These are phyloP conservation scores for Plasmodium billcollinsi DNA, from an alignment of 169 alveolate genomes.

Conservation along the genomic window DNA sequence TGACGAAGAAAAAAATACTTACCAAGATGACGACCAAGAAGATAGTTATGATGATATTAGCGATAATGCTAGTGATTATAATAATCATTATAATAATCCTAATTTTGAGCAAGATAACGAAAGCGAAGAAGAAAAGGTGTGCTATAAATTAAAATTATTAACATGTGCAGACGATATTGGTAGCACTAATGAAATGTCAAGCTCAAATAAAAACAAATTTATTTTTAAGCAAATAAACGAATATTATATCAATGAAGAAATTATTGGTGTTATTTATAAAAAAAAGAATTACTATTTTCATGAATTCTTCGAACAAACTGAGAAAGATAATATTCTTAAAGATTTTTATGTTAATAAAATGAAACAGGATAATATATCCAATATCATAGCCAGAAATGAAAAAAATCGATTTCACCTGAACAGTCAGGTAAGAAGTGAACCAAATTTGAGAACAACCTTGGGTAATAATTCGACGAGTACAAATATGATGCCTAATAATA, in stretches of 20 bases:
- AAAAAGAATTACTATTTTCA: conserved; percentile 64
- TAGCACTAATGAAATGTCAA: background rate
- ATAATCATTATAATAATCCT: background rate
- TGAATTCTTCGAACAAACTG: conserved; percentile 44
- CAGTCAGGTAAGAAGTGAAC: background rate
- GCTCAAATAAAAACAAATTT: conserved; percentile 14
- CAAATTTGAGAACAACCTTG: background rate
- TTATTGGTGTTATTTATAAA: conserved; percentile 46
- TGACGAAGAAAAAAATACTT: background rate
- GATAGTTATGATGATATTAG: background rate
- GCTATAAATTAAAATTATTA: conserved; percentile 42
- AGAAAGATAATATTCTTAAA: conserved; percentile 31
- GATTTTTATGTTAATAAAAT: conserved; percentile 28
- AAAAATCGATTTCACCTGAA: background rate
- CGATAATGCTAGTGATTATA: background rate
- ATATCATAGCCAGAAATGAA: background rate
- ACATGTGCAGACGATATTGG: conserved; percentile 45
- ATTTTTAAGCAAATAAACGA: conserved; percentile 51
- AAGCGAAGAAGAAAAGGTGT: background rate
- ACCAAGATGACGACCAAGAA: background rate
- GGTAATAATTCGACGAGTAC: background rate
- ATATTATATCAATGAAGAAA: conserved; percentile 69
- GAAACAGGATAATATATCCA: conserved; percentile 1
- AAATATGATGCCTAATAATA: conserved; percentile 2
- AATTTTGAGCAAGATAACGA: background rate